Evolutionary conservation across 208 protist genomes (phyloP), one percentile per base, ranked within the genome.

Genomic region (Acanthamoeba healyi): DNA sequence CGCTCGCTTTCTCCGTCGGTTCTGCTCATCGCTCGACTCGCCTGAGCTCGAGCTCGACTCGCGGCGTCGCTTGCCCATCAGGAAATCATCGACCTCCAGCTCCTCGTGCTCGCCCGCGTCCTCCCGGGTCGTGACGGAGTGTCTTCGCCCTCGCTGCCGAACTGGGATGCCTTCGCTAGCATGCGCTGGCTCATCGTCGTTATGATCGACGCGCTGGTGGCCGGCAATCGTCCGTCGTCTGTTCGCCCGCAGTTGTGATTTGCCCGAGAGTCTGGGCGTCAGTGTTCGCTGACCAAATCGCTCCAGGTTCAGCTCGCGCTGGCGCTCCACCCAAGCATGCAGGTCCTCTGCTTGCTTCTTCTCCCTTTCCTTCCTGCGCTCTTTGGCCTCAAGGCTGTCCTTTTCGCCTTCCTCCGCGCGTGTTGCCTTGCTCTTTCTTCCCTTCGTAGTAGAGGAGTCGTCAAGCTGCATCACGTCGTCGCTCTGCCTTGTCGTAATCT

Each of bases 201-300:
- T n/a, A n/a, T n/a, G n/a, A n/a, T 10, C 26, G 63, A 29, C 63
- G 29, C 10, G 63, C 51, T 58, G 17, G 15, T 26, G 51, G 24
- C 63, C 32, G 29, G 26, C 63, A 19, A 38, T 72, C 29, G 63
- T 72, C n/a, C 26, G 63, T 19, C 63, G 63, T 29, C n/a, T 65
- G 24, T 29, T 65, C 58, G 58, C 10, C 58, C 15, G 15, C n/a
- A 19, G 58, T 5, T 9, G 15, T n/a, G n/a, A 15, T 40, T 29
- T 79, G 72, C 40, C 19, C 9, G 72, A 10, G 40, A 26, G 77
- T 17, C 22, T 6, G 24, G 77, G 77, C 17, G 44, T 40, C 26
- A 86, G 77, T 12, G 77, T 58, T 10, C 24, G 77, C 77, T 86
- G 77, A 6, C 77, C 77, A n/a, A 44, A 86, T 26, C 34, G 24